A percentile compares a stretch with the other conserved stretches of the same genome.
Conservation (phyloP, 1,139 yeast species). For the Torulaspora globosa region DNA sequence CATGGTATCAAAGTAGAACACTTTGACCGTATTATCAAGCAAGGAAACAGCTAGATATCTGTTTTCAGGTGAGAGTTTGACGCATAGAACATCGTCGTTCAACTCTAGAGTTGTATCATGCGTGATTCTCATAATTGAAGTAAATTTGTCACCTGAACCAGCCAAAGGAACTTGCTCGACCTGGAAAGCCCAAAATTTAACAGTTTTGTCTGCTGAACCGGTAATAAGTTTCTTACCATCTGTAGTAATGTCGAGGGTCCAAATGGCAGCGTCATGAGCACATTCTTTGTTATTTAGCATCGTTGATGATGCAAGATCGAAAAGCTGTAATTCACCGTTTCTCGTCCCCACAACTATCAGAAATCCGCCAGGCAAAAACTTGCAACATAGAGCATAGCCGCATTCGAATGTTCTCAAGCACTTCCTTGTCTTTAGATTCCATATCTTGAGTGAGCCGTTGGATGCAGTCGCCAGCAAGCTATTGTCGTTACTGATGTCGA, state of each 20-base stretch:
- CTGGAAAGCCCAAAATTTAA: slow-evolving; percentile 84
- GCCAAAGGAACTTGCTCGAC: slow-evolving; percentile 64
- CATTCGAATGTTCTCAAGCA: slow-evolving; percentile 85
- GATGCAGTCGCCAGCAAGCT: slow-evolving; percentile 84
- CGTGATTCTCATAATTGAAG: slow-evolving; percentile 54
- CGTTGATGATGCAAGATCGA: slow-evolving; percentile 81
- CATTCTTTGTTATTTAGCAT: slow-evolving; percentile 61
- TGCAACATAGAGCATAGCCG: slow-evolving; percentile 79
- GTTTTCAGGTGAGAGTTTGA: slow-evolving; percentile 78
- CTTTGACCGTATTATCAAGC: slow-evolving; percentile 89
- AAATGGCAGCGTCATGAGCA: slow-evolving; percentile 83
- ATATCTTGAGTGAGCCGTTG: slow-evolving; percentile 80
- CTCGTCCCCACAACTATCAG: slow-evolving; percentile 87
- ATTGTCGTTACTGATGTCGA: slow-evolving; percentile 78
- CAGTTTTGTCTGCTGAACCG: slow-evolving; percentile 89
- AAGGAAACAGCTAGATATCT: slow-evolving; percentile 77
- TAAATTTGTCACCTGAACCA: slow-evolving; percentile 53
- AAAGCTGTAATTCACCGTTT: slow-evolving; percentile 76
- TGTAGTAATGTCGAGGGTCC: slow-evolving; percentile 84
- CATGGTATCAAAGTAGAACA: slow-evolving; percentile 78
- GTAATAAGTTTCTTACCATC: slow-evolving; percentile 85
- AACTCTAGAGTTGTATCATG: slow-evolving; percentile 81
- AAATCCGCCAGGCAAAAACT: slow-evolving; percentile 88
- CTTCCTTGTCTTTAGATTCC: slow-evolving; percentile 72
- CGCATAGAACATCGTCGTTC: slow-evolving; percentile 77